These are phyloP conservation scores for Arthrobotrys musiformis DNA, from an alignment of 2,329 filamentous ascomycete species.

Conservation along the genomic window DNA sequence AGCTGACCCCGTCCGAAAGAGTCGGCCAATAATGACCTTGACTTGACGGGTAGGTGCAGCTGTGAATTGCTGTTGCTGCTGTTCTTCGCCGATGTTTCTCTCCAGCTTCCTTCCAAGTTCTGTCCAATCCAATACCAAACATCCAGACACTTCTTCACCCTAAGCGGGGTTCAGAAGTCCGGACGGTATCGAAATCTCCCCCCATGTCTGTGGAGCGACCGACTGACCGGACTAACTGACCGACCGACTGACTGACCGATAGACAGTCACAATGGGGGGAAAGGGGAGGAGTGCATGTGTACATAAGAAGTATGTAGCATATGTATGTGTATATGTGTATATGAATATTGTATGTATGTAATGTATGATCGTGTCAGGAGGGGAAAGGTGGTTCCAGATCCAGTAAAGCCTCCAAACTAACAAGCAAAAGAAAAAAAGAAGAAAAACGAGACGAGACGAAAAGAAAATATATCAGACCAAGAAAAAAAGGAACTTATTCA, in stretches of 20 bases:
- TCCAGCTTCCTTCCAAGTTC: not conserved
- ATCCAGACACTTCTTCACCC: constrained; percentile 13
- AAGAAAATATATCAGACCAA: constrained; percentile 40
- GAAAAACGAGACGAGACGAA: constrained; percentile 19
- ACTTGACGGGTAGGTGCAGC: constrained; percentile 19
- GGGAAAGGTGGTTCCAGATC: constrained; percentile 39
- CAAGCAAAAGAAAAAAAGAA: not conserved
- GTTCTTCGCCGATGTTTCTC: constrained; percentile 5
- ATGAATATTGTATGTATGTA: constrained; percentile 1
- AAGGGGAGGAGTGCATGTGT: not conserved
- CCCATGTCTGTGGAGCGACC: not conserved
- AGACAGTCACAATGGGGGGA: not conserved
- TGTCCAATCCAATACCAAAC: not conserved
- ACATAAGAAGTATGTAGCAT: not conserved
- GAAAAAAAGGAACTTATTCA: constrained; percentile 37
- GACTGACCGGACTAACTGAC: too few species aligned
- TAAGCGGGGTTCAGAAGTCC: constrained; percentile 19
- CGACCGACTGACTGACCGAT: not conserved
- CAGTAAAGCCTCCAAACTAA: constrained; percentile 33
- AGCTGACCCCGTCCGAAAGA: constrained; percentile 32
- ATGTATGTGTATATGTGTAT: too few species aligned
- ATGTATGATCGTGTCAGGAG: constrained; percentile 54
- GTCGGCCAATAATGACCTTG: constrained; percentile 3
- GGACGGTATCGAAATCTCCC: not conserved
- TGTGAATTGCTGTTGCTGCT: too few species aligned